phyloP scores from a whole-genome alignment of 306 rosid species.

The Gastrolobium villosum region DNA sequence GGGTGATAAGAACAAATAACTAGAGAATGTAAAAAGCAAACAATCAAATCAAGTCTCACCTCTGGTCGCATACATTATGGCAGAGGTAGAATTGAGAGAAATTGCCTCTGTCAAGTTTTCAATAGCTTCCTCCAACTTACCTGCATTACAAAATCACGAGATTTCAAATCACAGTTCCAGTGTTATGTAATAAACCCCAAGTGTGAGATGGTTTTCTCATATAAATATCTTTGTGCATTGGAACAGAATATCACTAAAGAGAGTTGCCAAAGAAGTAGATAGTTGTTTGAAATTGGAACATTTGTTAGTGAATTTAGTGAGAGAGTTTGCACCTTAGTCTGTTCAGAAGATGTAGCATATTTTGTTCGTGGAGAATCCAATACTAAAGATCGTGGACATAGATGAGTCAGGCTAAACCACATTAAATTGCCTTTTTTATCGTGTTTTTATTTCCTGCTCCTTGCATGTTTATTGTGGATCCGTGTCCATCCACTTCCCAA shows the following conservation, averaged over 20 bases:
- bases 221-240: neutral
- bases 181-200: neutral
- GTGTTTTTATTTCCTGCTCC: neutral
- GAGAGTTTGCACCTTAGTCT: neutral
- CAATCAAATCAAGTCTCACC: slow-evolving; percentile 55
- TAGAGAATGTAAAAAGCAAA: neutral
- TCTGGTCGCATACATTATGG: slow-evolving; percentile 91
- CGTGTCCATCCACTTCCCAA: neutral
- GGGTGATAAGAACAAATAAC: slow-evolving; percentile 31
- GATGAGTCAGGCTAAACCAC: neutral
- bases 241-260: slow-evolving; percentile 17
- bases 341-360: slow-evolving; percentile 4
- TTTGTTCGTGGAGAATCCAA: neutral
- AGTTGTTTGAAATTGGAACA: neutral
- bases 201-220: neutral
- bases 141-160: slow-evolving; percentile 52
- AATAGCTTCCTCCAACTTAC: slow-evolving; percentile 79
- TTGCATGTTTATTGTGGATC: neutral
- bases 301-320: neutral
- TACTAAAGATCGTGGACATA: neutral
- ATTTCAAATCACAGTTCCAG: neutral
- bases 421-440: neutral
- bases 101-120: slow-evolving; percentile 82
- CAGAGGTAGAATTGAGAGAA: slow-evolving; percentile 83
- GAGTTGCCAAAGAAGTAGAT: neutral